Base-by-base conservation (phyloP, 768 basidiomycete species). In the Pholiota molesta region DNA sequence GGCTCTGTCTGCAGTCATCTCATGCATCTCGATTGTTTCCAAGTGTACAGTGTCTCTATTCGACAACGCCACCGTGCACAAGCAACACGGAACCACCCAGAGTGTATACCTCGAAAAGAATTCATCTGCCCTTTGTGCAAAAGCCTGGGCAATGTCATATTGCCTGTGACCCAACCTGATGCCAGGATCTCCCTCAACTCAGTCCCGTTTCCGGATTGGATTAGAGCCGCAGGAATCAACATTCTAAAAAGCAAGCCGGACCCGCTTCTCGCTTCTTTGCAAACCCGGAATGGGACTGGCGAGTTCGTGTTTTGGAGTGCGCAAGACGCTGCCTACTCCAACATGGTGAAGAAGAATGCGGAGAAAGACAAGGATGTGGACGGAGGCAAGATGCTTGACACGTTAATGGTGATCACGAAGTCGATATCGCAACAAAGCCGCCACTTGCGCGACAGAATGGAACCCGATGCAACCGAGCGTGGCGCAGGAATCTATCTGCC, bases 121-220 rank as follows among this genome's bases (percentile, higher is more conserved):
- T 99, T 90, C 76, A 92, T 98, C 52, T 99, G 97, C 68, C 97
- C 97, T 1, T 78, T 99, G 4, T 99, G 97, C 80, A 99, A 99
- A 77, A 95, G 93, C 67, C 80, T 98, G 6, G 95, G 97, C 3
- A 99, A 99, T 73, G 87, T 95, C 31, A 89, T 99, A 44, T 81
- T 99, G 0, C 97, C 97, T 0, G 88, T 96, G 17, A 80, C 84
- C 5, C 78, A 79, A 13, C 79, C 87, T 0, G 72, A 80, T 11
- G 66, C 66, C n/a, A 81, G 78, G 37, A 72, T 81, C 21, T 58
- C 66, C 23, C 80, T 87, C 56, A 91, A 85, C 61, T 76, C 74
- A 3, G 75, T 85, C 0, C 83, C 89, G 0, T 92, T 97, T 71
- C 80, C 92, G 0, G 94, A 96, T 67, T 96, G 93, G 93, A 93